These are phyloP conservation scores for Castanea mollissima DNA, from an alignment of 306 rosid species.

Conservation along the genomic window DNA sequence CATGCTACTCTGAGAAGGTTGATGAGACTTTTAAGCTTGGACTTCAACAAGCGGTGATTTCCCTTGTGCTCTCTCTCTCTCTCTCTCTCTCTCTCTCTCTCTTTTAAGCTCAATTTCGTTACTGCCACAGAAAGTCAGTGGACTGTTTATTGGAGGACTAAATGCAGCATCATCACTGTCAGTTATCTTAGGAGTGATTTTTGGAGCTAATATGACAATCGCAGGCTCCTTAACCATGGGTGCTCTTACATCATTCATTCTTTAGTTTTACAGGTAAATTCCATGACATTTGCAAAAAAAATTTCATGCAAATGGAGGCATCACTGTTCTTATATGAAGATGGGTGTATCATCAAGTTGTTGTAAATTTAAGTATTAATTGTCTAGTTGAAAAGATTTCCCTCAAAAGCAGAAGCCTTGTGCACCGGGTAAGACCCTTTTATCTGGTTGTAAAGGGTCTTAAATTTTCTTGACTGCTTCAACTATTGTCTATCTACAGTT, in stretches of 20 bases:
- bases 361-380: no score
- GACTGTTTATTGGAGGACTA: conserved; percentile 77
- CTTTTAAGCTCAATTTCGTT: not conserved
- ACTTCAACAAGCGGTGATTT: conserved; percentile 79
- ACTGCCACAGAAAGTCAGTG: conserved; percentile 63
- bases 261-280: conserved; percentile 79
- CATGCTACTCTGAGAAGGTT: conserved; percentile 76
- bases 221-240: conserved; percentile 67
- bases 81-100: not conserved
- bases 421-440: no score
- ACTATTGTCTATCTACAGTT: conserved; percentile 34
- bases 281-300: not conserved
- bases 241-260: conserved; percentile 82
- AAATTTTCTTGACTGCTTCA: no score
- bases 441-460: no score
- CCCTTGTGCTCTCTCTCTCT: not conserved
- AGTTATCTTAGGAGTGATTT: conserved; percentile 67
- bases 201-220: conserved; percentile 81
- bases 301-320: no score
- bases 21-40: conserved; percentile 69
- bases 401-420: no score
- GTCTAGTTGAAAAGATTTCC: no score
- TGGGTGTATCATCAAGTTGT: no score
- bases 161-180: conserved; percentile 77
- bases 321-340: no score